These are phyloP conservation scores for Auricularia sp. DNA, from an alignment of 768 basidiomycete species.

Conservation along the genomic window DNA sequence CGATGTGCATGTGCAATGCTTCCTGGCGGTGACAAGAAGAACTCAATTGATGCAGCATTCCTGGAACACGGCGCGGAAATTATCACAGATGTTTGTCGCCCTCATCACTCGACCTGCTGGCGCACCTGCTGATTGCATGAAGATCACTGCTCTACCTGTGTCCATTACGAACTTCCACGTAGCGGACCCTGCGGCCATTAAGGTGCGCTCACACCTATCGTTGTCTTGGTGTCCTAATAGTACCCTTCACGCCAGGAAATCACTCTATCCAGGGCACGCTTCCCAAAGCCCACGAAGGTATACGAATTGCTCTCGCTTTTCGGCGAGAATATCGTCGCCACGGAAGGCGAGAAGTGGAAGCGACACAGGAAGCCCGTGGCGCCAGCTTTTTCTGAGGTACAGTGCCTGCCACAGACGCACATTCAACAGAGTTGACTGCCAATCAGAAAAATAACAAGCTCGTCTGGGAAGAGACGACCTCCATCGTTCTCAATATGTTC, in stretches of 20 bases:
- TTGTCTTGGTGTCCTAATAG: neutral
- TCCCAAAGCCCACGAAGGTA: slow-evolving; percentile 43
- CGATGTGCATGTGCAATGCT: too few species aligned
- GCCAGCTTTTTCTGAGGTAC: slow-evolving; percentile 56
- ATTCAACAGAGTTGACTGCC: neutral
- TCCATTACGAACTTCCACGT: neutral
- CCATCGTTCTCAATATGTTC: slow-evolving; percentile 1
- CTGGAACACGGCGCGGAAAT: neutral
- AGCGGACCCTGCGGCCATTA: slow-evolving; percentile 6
- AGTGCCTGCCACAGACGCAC: neutral
- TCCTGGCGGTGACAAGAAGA: too few species aligned
- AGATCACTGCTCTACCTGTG: slow-evolving; percentile 1
- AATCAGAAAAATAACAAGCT: slow-evolving; percentile 3
- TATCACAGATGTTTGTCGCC: neutral
- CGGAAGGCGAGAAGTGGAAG: slow-evolving; percentile 58
- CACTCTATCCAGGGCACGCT: slow-evolving; percentile 35
- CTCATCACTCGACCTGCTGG: neutral
- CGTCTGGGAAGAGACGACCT: neutral
- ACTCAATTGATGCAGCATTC: neutral
- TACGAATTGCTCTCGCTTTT: slow-evolving; percentile 40
- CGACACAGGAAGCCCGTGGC: slow-evolving; percentile 50
- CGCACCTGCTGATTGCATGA: neutral
- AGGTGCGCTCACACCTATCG: neutral
- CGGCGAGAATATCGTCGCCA: slow-evolving; percentile 53
- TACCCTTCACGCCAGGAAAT: slow-evolving; percentile 33